Conservation (phyloP, 257 asterid genomes). For the Solanum chilense region DNA sequence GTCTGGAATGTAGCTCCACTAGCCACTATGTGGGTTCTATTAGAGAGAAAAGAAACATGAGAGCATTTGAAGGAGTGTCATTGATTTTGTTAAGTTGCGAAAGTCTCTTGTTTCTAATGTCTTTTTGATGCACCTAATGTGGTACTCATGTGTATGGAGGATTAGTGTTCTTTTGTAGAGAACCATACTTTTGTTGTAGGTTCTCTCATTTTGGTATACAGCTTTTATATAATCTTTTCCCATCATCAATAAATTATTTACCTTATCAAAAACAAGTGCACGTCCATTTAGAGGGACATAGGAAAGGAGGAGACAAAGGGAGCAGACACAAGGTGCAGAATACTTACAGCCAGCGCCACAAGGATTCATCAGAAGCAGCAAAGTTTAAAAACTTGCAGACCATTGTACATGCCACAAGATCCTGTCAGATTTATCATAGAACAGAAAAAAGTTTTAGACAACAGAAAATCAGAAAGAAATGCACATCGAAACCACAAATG, state of each 20-base stretch:
- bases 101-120: not conserved
- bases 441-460: not conserved
- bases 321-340: not conserved
- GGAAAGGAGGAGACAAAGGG: not conserved
- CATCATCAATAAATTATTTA: not conserved
- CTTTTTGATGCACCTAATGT: not conserved
- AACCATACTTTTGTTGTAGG: not conserved
- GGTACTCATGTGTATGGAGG: not conserved
- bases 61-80: not conserved
- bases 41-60: not conserved
- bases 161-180: not conserved
- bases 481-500: not conserved
- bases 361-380: conserved; percentile 72
- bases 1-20: not conserved
- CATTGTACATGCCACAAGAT: conserved; percentile 73
- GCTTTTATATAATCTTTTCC: not conserved
- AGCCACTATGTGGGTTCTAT: not conserved
- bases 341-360: conserved; percentile 89
- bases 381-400: conserved; percentile 58
- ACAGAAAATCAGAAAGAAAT: not conserved
- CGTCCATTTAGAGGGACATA: not conserved
- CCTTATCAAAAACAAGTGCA: not conserved
- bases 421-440: conserved; percentile 28
- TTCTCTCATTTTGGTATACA: not conserved
- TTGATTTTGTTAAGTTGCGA: not conserved